Evolutionary conservation across 495 filamentous ascomycete species (phyloP).

Genomic region (Stereocaulon alpinum): DNA sequence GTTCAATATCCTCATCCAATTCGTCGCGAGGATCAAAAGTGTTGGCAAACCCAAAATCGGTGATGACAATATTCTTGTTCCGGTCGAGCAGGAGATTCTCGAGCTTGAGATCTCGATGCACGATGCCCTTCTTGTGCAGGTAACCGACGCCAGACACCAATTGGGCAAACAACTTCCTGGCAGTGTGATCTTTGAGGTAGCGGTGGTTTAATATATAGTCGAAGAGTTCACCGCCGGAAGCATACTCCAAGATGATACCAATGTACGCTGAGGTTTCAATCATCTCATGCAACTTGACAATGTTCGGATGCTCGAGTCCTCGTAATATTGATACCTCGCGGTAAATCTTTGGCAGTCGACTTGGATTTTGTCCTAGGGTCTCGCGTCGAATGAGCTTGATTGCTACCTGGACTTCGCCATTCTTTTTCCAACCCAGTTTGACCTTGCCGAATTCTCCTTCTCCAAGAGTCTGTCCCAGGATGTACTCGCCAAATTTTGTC

Average conservation of each 20-base stretch:
- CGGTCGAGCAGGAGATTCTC: constrained; percentile 94
- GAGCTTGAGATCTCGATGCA: constrained; percentile 93
- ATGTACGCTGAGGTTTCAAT: constrained; percentile 93
- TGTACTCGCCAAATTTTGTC: constrained; percentile 86
- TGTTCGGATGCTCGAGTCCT: constrained; percentile 85
- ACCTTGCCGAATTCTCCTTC: constrained; percentile 99
- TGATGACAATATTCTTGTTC: constrained; percentile 98
- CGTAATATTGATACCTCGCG: constrained; percentile 87
- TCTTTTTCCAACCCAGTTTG: constrained; percentile 97
- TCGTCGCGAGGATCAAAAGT: constrained; percentile 88
- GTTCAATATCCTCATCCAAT: constrained; percentile 79
- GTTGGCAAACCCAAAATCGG: constrained; percentile 98
- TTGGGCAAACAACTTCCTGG: constrained; percentile 87
- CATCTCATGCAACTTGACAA: constrained; percentile 96
- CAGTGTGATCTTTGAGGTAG: constrained; percentile 87
- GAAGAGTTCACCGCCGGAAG: constrained; percentile 94
- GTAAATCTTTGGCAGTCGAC: constrained; percentile 88
- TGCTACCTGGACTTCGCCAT: constrained; percentile 87
- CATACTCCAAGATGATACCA: constrained; percentile 96
- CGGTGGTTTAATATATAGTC: constrained; percentile 96
- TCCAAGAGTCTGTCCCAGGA: constrained; percentile 90
- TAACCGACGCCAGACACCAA: constrained; percentile 95
- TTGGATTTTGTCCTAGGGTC: constrained; percentile 73
- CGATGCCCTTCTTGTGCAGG: constrained; percentile 97
- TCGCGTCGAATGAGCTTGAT: constrained; percentile 97